Conservation (phyloP, 345 rosid species). For the Camelina hispida region DNA sequence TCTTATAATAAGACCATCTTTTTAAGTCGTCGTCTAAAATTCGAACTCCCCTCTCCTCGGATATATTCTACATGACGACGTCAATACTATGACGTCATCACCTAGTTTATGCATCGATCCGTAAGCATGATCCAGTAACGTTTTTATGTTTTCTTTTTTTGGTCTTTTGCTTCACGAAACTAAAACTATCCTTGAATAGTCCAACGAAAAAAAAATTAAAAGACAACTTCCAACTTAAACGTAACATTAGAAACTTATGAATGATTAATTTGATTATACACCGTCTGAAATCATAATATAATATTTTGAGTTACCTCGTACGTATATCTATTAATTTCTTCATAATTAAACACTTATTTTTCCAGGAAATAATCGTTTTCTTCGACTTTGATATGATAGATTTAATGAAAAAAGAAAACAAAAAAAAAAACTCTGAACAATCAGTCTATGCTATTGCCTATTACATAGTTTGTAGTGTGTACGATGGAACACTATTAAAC, state of each 20-base stretch:
- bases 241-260: not conserved
- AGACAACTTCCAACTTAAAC: not conserved
- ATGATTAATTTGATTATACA: no score
- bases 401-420: no score
- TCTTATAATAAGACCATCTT: conserved; percentile 14
- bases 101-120: not conserved
- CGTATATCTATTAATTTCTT: not conserved
- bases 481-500: not conserved
- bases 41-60: not conserved
- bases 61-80: conserved; percentile 31
- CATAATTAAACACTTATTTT: not conserved
- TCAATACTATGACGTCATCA: conserved; percentile 17
- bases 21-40: conserved; percentile 25
- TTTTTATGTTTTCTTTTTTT: not conserved
- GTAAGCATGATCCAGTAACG: not conserved
- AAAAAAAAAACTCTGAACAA: not conserved
- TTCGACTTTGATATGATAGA: not conserved
- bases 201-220: not conserved
- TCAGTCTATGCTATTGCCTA: not conserved
- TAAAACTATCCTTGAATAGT: conserved; percentile 5
- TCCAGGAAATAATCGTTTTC: not conserved
- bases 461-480: not conserved
- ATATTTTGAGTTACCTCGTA: not conserved
- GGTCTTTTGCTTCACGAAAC: not conserved
- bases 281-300: not conserved